A percentile compares a stretch with the other conserved stretches of the same genome.
Evolutionary conservation across 345 rosid species (phyloP).

Genomic region (Euclidium syriacum): DNA sequence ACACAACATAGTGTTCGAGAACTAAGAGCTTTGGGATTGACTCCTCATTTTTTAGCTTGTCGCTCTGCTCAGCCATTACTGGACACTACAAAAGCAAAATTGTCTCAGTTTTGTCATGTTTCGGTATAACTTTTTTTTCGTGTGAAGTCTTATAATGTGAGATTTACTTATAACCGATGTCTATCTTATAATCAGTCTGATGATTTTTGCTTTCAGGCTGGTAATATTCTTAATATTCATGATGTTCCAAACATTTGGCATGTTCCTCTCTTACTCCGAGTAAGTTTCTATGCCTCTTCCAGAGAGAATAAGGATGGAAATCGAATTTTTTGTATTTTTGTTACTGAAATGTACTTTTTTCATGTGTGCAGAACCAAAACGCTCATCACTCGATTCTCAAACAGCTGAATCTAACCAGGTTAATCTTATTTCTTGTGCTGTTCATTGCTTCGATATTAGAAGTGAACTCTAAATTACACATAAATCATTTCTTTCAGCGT

Average conservation of each 20-base stretch:
- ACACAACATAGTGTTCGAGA: slow-evolving; percentile 94
- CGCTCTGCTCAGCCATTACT: slow-evolving; percentile 90
- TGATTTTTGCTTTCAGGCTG: slow-evolving; percentile 47
- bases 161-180: slow-evolving; percentile 15
- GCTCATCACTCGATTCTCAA: slow-evolving; percentile 76
- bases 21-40: slow-evolving; percentile 90
- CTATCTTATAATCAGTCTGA: slow-evolving; percentile 11
- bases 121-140: slow-evolving; percentile 61
- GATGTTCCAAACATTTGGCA: slow-evolving; percentile 99
- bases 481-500: slow-evolving; percentile 50
- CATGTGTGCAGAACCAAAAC: slow-evolving; percentile 70
- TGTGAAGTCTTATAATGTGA: slow-evolving; percentile 12
- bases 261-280: slow-evolving; percentile 80
- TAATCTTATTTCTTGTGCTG: slow-evolving; percentile 18
- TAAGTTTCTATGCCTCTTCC: slow-evolving; percentile 38
- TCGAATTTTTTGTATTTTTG: background rate
- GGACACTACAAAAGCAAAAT: slow-evolving; percentile 74
- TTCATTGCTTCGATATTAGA: slow-evolving; percentile 5
- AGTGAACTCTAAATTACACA: slow-evolving; percentile 6
- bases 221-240: slow-evolving; percentile 74
- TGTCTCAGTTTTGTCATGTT: slow-evolving; percentile 96
- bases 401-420: slow-evolving; percentile 72
- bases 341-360: slow-evolving; percentile 1
- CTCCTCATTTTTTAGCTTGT: slow-evolving; percentile 90
- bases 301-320: slow-evolving; percentile 10